These are phyloP conservation scores for Erodium maritimum DNA, from an alignment of 345 rosid genomes.

Conservation along the genomic window DNA sequence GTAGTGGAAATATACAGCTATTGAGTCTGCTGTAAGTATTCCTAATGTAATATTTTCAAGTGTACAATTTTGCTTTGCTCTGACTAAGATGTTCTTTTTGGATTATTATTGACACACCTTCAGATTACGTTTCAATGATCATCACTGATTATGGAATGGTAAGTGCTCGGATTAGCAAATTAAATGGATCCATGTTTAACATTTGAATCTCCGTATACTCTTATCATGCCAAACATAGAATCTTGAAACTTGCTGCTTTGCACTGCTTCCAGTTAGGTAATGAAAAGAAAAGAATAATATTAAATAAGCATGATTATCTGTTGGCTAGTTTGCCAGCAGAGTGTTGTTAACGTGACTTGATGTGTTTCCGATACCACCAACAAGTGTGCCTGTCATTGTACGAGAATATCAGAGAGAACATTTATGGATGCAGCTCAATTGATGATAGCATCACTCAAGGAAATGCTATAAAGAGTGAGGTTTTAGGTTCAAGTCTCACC, in stretches of 20 bases:
- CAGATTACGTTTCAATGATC: constrained; percentile 80
- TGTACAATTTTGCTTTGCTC: constrained; percentile 2
- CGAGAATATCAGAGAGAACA: constrained; percentile 72
- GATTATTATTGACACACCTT: constrained; percentile 46
- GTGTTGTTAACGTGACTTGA: background rate
- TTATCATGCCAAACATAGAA: background rate
- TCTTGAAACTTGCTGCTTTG: background rate
- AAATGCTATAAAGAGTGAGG: too few species aligned
- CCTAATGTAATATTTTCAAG: background rate
- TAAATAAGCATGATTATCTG: too few species aligned
- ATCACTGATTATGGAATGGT: constrained; percentile 97
- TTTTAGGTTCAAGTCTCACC: too few species aligned
- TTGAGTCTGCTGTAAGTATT: constrained; percentile 57
- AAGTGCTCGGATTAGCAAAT: constrained; percentile 13
- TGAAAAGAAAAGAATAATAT: too few species aligned
- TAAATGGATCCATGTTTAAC: background rate
- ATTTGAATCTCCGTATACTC: background rate
- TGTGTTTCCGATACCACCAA: constrained; percentile 65
- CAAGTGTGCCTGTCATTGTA: constrained; percentile 89
- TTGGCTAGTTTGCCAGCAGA: background rate
- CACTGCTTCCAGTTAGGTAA: too few species aligned
- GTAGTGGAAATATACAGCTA: constrained; percentile 59
- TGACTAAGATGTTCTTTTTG: constrained; percentile 10
- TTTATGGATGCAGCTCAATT: constrained; percentile 39
- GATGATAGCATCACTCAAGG: background rate